Conservation (phyloP, 805 yeast species). For the Zygosaccharomyces bisporus region DNA sequence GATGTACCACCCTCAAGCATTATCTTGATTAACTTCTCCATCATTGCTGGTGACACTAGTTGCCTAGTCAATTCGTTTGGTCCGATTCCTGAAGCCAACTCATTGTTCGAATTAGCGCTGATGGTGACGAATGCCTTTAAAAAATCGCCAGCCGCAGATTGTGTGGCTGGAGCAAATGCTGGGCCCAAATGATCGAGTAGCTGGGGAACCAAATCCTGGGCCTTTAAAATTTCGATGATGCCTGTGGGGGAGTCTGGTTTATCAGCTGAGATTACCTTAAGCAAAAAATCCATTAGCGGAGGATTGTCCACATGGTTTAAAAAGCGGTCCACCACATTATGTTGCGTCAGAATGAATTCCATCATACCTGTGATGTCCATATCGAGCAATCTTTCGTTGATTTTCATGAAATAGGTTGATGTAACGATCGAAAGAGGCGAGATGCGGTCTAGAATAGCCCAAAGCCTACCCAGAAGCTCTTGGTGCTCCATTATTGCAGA, state of each 20-base stretch:
- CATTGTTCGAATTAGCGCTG: conserved; percentile 86
- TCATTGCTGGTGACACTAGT: conserved; percentile 70
- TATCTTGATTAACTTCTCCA: conserved; percentile 62
- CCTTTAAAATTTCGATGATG: conserved; percentile 67
- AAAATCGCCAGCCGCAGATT: conserved; percentile 93
- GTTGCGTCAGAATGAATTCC: conserved; percentile 62
- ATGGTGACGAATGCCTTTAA: conserved; percentile 90
- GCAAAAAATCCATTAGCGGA: conserved; percentile 85
- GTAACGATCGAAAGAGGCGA: conserved; percentile 67
- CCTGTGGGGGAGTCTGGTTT: conserved; percentile 88
- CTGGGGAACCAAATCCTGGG: conserved; percentile 69
- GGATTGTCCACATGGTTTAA: conserved; percentile 87
- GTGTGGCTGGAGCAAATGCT: conserved; percentile 62
- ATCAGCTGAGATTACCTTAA: conserved; percentile 89
- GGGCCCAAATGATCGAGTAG: conserved; percentile 71
- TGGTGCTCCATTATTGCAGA: conserved; percentile 81
- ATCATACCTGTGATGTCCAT: conserved; percentile 81
- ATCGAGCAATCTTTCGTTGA: conserved; percentile 83
- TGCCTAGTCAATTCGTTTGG: conserved; percentile 93
- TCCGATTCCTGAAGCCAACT: conserved; percentile 86
- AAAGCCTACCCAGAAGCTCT: conserved; percentile 60
- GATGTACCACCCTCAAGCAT: conserved; percentile 86
- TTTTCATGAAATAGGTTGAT: conserved; percentile 87
- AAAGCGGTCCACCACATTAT: conserved; percentile 71
- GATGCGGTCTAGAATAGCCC: conserved; percentile 72